Evolutionary conservation across 495 filamentous ascomycete genomes (phyloP).

Genomic region (Daldinia loculata): DNA sequence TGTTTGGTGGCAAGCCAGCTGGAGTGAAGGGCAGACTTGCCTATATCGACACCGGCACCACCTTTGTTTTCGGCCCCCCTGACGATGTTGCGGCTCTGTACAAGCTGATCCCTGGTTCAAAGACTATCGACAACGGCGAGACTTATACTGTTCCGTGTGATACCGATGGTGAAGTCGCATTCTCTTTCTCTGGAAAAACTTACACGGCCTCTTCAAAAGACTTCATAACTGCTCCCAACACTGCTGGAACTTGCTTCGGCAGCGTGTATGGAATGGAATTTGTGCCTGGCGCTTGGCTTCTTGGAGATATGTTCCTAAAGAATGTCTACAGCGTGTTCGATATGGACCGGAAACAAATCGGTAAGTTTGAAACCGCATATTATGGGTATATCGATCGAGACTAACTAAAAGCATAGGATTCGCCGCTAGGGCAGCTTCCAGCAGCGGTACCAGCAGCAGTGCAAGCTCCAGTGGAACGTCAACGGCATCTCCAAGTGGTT

Average conservation of each 20-base stretch:
- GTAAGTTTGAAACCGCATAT: slow-evolving; percentile 43
- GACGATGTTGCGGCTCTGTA: slow-evolving; percentile 72
- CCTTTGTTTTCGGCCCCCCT: slow-evolving; percentile 73
- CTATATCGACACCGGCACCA: slow-evolving; percentile 85
- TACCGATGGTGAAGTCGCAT: slow-evolving; percentile 55
- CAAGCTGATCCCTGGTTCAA: slow-evolving; percentile 68
- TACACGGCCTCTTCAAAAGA: slow-evolving; percentile 74
- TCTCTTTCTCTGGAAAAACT: slow-evolving; percentile 58
- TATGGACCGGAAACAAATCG: slow-evolving; percentile 65
- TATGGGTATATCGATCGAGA: neutral
- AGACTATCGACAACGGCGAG: slow-evolving; percentile 52
- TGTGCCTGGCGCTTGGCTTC: slow-evolving; percentile 67
- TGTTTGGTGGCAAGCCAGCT: slow-evolving; percentile 63
- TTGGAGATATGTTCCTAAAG: slow-evolving; percentile 87
- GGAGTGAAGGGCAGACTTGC: slow-evolving; percentile 62
- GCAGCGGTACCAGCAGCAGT: slow-evolving; percentile 7
- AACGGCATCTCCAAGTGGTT: slow-evolving; percentile 14
- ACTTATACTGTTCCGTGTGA: slow-evolving; percentile 76
- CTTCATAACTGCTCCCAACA: slow-evolving; percentile 64
- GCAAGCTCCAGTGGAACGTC: slow-evolving; percentile 16
- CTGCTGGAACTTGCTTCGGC: slow-evolving; percentile 64
- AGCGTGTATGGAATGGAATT: slow-evolving; percentile 67
- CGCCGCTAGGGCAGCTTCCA: slow-evolving; percentile 45
- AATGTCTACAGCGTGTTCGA: slow-evolving; percentile 92
- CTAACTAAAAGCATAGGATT: slow-evolving; percentile 48